A percentile compares a stretch with the other conserved stretches of the same genome.
Conservation (phyloP, 2,329 filamentous ascomycete species). For the Diplodia corticola region DNA sequence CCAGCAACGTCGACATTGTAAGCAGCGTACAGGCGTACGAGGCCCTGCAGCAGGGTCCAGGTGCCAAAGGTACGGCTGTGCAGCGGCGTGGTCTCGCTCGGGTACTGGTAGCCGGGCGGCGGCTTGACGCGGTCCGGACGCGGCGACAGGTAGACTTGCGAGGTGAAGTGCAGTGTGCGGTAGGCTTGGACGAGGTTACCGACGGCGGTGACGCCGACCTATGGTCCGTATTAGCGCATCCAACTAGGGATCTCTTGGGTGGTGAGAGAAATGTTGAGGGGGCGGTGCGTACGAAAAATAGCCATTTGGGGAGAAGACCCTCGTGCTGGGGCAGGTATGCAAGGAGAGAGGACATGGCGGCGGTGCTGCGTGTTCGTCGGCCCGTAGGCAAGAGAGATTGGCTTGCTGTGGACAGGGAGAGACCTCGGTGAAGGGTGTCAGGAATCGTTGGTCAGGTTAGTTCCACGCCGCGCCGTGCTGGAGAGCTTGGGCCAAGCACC, state of each 20-base stretch:
- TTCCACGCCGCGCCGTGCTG: neutral
- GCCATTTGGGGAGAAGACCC: constrained; percentile 64
- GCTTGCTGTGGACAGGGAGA: neutral
- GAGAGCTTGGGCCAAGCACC: constrained; percentile 22
- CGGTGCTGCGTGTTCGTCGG: neutral
- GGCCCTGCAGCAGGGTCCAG: constrained; percentile 77
- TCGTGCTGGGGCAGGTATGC: constrained; percentile 47
- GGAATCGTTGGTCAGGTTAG: neutral
- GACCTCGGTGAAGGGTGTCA: neutral
- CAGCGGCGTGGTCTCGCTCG: constrained; percentile 66
- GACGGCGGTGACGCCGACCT: constrained; percentile 82
- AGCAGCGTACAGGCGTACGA: constrained; percentile 79
- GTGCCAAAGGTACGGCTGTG: constrained; percentile 80
- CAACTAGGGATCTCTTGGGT: neutral
- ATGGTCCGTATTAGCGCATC: constrained; percentile 9
- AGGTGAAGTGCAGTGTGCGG: constrained; percentile 74
- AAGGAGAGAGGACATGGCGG: constrained; percentile 36
- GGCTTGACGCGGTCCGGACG: constrained; percentile 45
- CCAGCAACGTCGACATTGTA: constrained; percentile 73
- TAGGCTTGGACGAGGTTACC: constrained; percentile 87
- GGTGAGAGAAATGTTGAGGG: neutral
- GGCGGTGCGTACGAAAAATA: constrained; percentile 56
- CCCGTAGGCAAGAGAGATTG: neutral
- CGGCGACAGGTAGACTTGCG: constrained; percentile 79
- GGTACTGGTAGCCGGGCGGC: constrained; percentile 38